Base-by-base conservation (phyloP, 2,329 filamentous ascomycete genomes). In the Thielaviopsis populi region DNA sequence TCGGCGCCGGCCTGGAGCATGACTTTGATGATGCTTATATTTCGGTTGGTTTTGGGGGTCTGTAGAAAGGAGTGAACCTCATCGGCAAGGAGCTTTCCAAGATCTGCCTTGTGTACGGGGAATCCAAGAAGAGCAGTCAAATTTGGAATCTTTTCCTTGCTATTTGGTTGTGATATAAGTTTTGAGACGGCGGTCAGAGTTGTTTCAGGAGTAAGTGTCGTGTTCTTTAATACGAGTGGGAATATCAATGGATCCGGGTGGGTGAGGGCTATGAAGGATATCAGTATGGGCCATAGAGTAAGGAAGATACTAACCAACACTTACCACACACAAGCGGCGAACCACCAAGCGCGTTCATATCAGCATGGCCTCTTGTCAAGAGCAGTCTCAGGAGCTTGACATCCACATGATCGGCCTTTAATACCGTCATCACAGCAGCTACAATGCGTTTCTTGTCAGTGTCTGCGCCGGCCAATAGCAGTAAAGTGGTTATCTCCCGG, bases 1-100 rank as follows among this genome's bases (percentile, higher is more conserved):
- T 83, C 77, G 1, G 81, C 82, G 0, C 80, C 80, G 0, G 76
- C 74, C 1, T 75, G 73, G 1, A 85, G 69, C 0, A 84, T 74
- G 0, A 75, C 71, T 63, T 76, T 75, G 41, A 83, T 65, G 0
- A 78, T 75, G 1, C 76, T 72, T 4, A 80, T 70, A 1, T 74
- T 74, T 3, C 76, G 75, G 11, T 74, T 69, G 1, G 73, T 70
- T 0, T 71, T 69, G 0, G 71, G 72, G 2, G 72, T 72, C 63
- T 75, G 71, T 10, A 79, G 69, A 2, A 79, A 69, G 1, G 72
- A 73, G 53, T 78, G 74, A 3, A 83, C 77, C 68, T 84, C 82
- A 17, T 77, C 75, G 11, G 78, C 73, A 0, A 84, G 74, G 1
- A 80, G 70, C 2, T 73, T 70, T 63, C 75, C 75, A 40, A 82